Evolutionary conservation across 192 early-diverging fungal genomes (phyloP).

Genomic region (Chytriomyces sp.): DNA sequence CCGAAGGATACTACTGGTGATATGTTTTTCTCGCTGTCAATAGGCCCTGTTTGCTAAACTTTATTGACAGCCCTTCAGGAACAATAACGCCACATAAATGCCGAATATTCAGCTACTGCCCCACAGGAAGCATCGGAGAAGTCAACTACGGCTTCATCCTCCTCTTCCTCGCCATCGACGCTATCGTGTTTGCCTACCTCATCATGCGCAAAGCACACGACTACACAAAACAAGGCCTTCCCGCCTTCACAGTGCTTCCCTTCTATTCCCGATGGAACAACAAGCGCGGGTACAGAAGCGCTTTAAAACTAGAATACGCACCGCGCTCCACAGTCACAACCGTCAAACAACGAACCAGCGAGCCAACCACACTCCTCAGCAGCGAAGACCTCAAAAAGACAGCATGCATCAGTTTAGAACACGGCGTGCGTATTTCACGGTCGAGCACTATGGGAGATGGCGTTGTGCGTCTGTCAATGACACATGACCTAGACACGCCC

Average conservation of each 20-base stretch:
- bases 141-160: conserved; percentile 13
- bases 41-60: neutral
- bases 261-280: neutral
- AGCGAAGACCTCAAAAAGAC: neutral
- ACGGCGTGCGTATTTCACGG: neutral
- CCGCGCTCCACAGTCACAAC: neutral
- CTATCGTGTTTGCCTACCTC: neutral
- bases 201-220: neutral
- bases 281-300: neutral
- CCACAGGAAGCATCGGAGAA: conserved; percentile 23
- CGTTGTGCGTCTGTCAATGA: neutral
- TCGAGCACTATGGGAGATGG: neutral
- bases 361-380: neutral
- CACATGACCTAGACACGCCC: neutral
- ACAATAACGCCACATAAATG: neutral
- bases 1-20: conserved; percentile 21
- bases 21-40: neutral
- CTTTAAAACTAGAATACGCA: neutral
- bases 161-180: conserved; percentile 11
- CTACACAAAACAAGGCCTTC: neutral
- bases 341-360: neutral
- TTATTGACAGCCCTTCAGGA: conserved; percentile 16
- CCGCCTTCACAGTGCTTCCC: neutral
- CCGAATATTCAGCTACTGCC: conserved; percentile 13
- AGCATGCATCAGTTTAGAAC: neutral